Evolutionary conservation across 1,284 basidiomycete species (phyloP), one percentile per base, ranked within the genome.

Genomic region (Ustilago tritici): DNA sequence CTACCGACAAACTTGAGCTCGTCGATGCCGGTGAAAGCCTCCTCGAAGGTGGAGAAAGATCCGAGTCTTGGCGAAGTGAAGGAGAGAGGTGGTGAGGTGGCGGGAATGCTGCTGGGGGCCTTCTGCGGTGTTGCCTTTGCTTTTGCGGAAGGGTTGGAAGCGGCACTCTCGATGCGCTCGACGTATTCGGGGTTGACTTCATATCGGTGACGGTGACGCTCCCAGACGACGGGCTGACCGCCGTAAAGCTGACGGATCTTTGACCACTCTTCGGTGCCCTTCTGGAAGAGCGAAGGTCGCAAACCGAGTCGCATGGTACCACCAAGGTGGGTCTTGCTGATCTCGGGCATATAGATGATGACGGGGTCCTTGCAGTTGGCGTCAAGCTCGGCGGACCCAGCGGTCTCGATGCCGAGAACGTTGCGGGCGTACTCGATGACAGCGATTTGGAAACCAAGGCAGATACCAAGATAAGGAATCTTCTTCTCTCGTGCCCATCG

Each of bases 261-360:
- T 76, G 76, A 80, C 80, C 82, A 84, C 54, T 69, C 47, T 31
- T 78, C 70, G 4, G 89, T 90, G 71, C 89, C 87, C 86, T 88
- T 56, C 86, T 92, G 90, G 86, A 99, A 98, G 60, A 98, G 90
- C 3, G 96, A 98, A 6, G 97, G 95, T 23, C 96, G 91, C 58
- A 99, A 89, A 28, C 96, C 96, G 15, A 98, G 90, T 23, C 96
- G 92, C 96, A 99, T 99, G 28, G 96, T 99, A 34, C 96, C 96
- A 63, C 96, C 96, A 90, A 99, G 94, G 80, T 99, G 95, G 8
- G 95, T 98, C 86, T 93, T 94, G 53, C 95, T 97, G 81, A 99
- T 94, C 87, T 99, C 96, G 35, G 96, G 96, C 96, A 99, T 99
- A 90, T 96, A 99, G 80, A 98, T 91, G 87, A 99, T 90, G 65